Conservation (phyloP, 164 flowering plant species). For the Amborella trichopoda region DNA sequence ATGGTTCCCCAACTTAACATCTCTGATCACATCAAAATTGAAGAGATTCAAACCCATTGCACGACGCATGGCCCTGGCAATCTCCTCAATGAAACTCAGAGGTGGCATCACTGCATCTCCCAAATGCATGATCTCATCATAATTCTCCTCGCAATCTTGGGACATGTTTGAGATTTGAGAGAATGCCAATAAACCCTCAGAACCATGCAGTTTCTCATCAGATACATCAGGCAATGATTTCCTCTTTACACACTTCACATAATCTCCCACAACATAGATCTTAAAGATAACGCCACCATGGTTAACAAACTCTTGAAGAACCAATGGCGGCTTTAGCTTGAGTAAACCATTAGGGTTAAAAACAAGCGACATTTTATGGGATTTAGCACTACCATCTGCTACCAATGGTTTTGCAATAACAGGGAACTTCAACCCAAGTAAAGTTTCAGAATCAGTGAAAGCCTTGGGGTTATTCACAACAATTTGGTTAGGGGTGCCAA, state of each 20-base stretch:
- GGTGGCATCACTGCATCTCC: slow-evolving; percentile 64
- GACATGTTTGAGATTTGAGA: slow-evolving; percentile 71
- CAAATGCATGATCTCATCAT: slow-evolving; percentile 33
- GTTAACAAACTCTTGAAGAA: slow-evolving; percentile 77
- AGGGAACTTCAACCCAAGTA: slow-evolving; percentile 47
- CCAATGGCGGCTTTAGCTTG: slow-evolving; percentile 51
- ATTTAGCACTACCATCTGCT: slow-evolving; percentile 73
- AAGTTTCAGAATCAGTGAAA: slow-evolving; percentile 15
- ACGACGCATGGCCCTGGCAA: slow-evolving; percentile 41
- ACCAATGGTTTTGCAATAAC: slow-evolving; percentile 80
- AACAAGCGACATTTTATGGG: slow-evolving; percentile 72
- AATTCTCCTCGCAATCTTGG: slow-evolving; percentile 21
- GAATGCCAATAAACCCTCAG: slow-evolving; percentile 43
- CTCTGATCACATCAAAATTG: slow-evolving; percentile 81
- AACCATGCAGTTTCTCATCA: slow-evolving; percentile 40
- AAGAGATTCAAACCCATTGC: slow-evolving; percentile 47
- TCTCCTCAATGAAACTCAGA: slow-evolving; percentile 32
- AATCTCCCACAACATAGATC: slow-evolving; percentile 68
- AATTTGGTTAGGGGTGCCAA: slow-evolving; percentile 72
- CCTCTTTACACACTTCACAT: slow-evolving; percentile 64
- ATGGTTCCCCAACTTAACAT: slow-evolving; percentile 40
- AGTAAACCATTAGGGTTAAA: slow-evolving; percentile 40
- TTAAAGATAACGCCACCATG: slow-evolving; percentile 88
- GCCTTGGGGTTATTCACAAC: slow-evolving; percentile 33
- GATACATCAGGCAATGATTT: slow-evolving; percentile 68